Evolutionary conservation across 768 basidiomycete genomes (phyloP).

Genomic region (Agaricus subrufescens): DNA sequence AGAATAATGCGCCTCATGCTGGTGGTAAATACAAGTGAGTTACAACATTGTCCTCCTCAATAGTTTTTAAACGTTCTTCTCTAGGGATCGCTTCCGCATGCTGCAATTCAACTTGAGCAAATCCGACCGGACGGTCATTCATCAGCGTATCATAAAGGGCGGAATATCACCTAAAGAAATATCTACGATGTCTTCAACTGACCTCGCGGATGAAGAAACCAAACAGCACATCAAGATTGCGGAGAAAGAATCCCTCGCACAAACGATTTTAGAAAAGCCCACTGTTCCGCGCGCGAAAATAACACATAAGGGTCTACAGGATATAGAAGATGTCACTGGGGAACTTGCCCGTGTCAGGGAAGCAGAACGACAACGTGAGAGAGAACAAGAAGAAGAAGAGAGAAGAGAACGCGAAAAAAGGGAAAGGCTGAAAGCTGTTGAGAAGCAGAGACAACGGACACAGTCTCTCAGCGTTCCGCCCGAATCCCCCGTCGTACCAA

Average conservation of each 20-base stretch:
- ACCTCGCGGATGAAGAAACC: slow-evolving; percentile 83
- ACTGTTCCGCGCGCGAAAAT: slow-evolving; percentile 71
- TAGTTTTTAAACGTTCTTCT: neutral
- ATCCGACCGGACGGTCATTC: slow-evolving; percentile 72
- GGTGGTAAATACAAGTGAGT: slow-evolving; percentile 78
- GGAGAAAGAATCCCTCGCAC: slow-evolving; percentile 77
- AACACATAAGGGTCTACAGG: slow-evolving; percentile 90
- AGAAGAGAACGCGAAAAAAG: slow-evolving; percentile 65
- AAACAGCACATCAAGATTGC: slow-evolving; percentile 79
- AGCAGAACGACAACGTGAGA: slow-evolving; percentile 55
- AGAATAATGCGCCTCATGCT: slow-evolving; percentile 54
- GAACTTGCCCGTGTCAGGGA: slow-evolving; percentile 33
- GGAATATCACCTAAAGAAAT: slow-evolving; percentile 68
- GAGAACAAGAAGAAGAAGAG: slow-evolving; percentile 65
- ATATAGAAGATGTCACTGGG: slow-evolving; percentile 77
- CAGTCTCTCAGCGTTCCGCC: slow-evolving; percentile 64
- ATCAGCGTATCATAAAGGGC: slow-evolving; percentile 69
- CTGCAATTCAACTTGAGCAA: slow-evolving; percentile 85
- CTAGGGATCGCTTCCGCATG: slow-evolving; percentile 87
- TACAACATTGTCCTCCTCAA: neutral
- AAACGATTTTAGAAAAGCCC: slow-evolving; percentile 77
- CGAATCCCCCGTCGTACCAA: slow-evolving; percentile 57
- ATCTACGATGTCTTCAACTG: slow-evolving; percentile 82
- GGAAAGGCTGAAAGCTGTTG: slow-evolving; percentile 51
- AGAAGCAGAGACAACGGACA: slow-evolving; percentile 38